phyloP scores from a whole-genome alignment of 768 basidiomycete species.

The Mrakia blollopis region DNA sequence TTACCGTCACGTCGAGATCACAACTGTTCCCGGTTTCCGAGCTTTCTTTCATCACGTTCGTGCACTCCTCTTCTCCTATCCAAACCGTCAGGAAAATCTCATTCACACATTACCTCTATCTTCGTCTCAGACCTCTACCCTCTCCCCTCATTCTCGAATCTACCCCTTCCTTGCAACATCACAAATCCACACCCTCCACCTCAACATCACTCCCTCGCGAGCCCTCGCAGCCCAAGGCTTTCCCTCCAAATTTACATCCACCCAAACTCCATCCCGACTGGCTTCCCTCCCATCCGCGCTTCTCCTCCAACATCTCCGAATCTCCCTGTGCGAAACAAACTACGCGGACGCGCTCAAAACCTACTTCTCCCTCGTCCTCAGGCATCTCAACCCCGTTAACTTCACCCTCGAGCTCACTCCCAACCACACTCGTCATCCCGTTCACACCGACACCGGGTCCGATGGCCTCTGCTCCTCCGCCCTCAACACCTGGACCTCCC shows the following conservation, averaged over 20 bases:
- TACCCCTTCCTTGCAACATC: background rate
- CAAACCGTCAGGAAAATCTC: background rate
- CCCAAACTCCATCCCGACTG: background rate
- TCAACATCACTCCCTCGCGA: background rate
- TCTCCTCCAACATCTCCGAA: background rate
- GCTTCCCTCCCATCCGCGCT: background rate
- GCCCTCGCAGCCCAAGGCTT: background rate
- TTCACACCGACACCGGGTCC: background rate
- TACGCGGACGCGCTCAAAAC: background rate
- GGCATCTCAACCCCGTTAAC: background rate
- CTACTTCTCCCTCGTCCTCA: background rate
- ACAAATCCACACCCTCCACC: background rate
- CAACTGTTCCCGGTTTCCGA: background rate
- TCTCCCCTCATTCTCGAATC: background rate
- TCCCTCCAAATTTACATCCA: background rate
- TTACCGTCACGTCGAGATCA: background rate
- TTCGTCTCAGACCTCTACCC: background rate
- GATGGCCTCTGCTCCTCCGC: background rate
- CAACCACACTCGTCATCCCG: background rate
- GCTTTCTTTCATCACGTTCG: background rate
- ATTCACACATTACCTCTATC: background rate
- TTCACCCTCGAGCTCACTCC: background rate
- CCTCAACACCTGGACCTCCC: background rate
- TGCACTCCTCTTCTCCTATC: background rate
- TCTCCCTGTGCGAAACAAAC: background rate